Evolutionary conservation across 2,329 filamentous ascomycete species (phyloP).

Genomic region (Fusarium proliferatum): DNA sequence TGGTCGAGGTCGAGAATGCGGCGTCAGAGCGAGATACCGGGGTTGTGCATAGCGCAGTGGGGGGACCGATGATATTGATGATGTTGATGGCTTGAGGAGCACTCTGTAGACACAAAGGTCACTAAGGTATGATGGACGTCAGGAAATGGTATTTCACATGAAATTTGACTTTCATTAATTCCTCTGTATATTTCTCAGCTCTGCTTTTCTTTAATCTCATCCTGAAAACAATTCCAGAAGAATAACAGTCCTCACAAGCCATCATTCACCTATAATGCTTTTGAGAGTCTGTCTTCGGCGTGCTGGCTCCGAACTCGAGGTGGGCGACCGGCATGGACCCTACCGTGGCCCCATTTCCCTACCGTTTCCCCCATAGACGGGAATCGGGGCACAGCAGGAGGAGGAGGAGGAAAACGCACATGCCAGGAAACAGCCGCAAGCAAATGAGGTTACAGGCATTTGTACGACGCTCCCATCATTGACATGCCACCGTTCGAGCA

Average conservation of each 20-base stretch:
- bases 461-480: conserved; percentile 38
- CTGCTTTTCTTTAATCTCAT: background rate
- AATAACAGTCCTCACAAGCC: background rate
- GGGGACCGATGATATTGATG: conserved; percentile 29
- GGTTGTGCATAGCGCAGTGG: conserved; percentile 30
- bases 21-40: conserved; percentile 22
- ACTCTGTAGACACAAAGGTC: background rate
- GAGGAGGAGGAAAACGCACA: conserved; percentile 34
- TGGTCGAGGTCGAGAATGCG: conserved; percentile 4
- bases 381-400: conserved; percentile 3
- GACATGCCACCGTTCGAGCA: conserved; percentile 40
- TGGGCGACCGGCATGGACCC: conserved; percentile 38
- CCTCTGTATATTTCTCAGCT: background rate
- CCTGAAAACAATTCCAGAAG: background rate
- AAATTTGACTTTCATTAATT: background rate
- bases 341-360: conserved; percentile 41
- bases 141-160: conserved; percentile 32
- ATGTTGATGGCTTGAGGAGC: conserved; percentile 28
- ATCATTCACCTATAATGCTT: background rate
- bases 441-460: conserved; percentile 42
- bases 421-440: conserved; percentile 43
- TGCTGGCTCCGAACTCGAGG: conserved; percentile 34
- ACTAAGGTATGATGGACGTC: conserved; percentile 9
- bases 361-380: conserved; percentile 14
- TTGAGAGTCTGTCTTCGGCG: conserved; percentile 29